Evolutionary conservation across 1,284 basidiomycete genomes (phyloP).

Genomic region (Marasmius oreades): DNA sequence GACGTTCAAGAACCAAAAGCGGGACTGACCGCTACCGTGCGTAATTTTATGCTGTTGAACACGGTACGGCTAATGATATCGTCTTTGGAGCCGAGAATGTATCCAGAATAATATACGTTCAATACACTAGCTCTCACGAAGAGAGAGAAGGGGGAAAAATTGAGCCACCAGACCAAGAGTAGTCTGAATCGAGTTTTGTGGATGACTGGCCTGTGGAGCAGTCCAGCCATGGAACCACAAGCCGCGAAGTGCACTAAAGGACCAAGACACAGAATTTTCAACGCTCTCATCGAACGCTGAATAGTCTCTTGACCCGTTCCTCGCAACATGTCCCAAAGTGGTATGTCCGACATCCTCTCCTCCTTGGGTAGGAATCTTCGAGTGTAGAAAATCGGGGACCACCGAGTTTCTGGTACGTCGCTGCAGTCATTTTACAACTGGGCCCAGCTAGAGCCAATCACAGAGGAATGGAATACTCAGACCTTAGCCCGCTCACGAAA

Average conservation of each 20-base stretch:
- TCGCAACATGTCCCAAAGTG: constrained; percentile 23
- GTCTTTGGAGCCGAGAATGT: too few relatives aligned
- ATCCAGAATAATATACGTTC: neutral
- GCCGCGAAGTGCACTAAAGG: constrained; percentile 54
- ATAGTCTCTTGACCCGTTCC: constrained; percentile 17
- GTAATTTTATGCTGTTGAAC: too few relatives aligned
- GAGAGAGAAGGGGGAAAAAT: constrained; percentile 2
- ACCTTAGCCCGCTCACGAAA: constrained; percentile 12
- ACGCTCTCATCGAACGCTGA: neutral
- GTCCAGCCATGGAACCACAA: constrained; percentile 23
- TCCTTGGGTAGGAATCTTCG: constrained; percentile 6
- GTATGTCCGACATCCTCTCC: neutral
- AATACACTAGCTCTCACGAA: neutral
- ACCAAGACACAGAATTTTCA: constrained; percentile 10
- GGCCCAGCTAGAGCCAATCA: constrained; percentile 12
- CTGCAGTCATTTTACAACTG: constrained; percentile 8
- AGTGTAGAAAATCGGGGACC: neutral
- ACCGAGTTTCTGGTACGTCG: constrained; percentile 14
- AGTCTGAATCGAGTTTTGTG: constrained; percentile 57
- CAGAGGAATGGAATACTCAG: constrained; percentile 13
- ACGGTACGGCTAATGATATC: too few relatives aligned
- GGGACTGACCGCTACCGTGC: too few relatives aligned
- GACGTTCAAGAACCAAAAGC: too few relatives aligned
- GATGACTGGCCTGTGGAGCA: neutral
- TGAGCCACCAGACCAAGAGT: constrained; percentile 39